These are phyloP conservation scores for Trypanosoma mega DNA, from an alignment of 208 protist species.

Conservation along the genomic window DNA sequence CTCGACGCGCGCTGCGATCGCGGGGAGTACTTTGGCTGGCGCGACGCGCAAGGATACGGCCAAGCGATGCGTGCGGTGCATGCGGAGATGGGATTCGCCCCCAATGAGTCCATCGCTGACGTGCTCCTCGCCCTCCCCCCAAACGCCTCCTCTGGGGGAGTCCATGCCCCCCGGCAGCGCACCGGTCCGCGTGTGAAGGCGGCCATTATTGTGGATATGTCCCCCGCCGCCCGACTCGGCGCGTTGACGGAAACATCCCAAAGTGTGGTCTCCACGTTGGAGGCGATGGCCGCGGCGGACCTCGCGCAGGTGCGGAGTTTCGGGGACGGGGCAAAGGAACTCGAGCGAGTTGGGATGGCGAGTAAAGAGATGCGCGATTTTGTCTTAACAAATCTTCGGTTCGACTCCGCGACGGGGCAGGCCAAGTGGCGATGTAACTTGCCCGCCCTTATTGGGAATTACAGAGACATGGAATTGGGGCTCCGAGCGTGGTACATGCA, in stretches of 20 bases:
- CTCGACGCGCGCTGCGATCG: slow-evolving; percentile 13
- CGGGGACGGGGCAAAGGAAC: slow-evolving; percentile 37
- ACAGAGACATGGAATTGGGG: slow-evolving; percentile 5
- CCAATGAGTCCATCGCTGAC: slow-evolving; percentile 39
- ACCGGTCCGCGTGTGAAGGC: slow-evolving; percentile 37
- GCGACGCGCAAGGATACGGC: slow-evolving; percentile 13
- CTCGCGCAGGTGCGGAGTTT: slow-evolving; percentile 54
- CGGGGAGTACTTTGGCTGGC: slow-evolving; percentile 30
- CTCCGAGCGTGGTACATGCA: slow-evolving; percentile 25
- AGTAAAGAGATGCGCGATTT: slow-evolving; percentile 76
- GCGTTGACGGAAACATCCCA: neutral
- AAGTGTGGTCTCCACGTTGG: slow-evolving; percentile 34
- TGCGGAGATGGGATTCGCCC: slow-evolving; percentile 44
- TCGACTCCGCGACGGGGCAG: slow-evolving; percentile 25
- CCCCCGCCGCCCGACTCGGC: slow-evolving; percentile 37
- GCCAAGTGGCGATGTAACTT: slow-evolving; percentile 50
- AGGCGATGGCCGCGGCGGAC: slow-evolving; percentile 55
- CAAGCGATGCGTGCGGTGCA: slow-evolving; percentile 66
- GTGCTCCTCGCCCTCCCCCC: slow-evolving; percentile 33
- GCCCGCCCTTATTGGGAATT: slow-evolving; percentile 12
- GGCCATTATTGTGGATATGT: slow-evolving; percentile 80
- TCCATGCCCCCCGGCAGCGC: slow-evolving; percentile 4
- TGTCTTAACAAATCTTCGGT: slow-evolving; percentile 69
- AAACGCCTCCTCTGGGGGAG: slow-evolving; percentile 3
- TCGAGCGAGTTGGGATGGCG: slow-evolving; percentile 55